A percentile compares a stretch with the other conserved stretches of the same genome.
These are phyloP conservation scores for Penicillium digitatum DNA, from an alignment of 2,329 filamentous ascomycete species.

Conservation along the genomic window DNA sequence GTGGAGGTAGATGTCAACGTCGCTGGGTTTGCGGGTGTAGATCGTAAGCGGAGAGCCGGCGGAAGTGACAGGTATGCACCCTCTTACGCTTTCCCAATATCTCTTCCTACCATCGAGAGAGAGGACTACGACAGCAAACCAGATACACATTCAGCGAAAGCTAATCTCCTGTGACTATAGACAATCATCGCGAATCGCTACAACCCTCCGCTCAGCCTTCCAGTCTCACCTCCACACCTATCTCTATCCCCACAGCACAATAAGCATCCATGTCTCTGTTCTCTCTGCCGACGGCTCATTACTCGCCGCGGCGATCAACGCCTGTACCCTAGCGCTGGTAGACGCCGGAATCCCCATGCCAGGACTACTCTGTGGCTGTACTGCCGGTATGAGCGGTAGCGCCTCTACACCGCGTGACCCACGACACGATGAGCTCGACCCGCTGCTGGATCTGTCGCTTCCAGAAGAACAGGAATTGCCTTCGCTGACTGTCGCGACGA, in stretches of 20 bases:
- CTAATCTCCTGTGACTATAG: conserved; percentile 43
- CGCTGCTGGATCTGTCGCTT: conserved; percentile 43
- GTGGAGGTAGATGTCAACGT: conserved; percentile 79
- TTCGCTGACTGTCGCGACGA: conserved; percentile 77
- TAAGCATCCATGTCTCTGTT: conserved; percentile 78
- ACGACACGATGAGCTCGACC: conserved; percentile 42
- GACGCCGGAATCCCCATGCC: conserved; percentile 95
- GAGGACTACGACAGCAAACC: neutral
- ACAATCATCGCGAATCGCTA: conserved; percentile 58
- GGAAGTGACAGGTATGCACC: conserved; percentile 68
- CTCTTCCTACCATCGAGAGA: neutral
- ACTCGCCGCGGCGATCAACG: conserved; percentile 85
- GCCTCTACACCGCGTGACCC: conserved; percentile 41
- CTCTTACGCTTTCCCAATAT: neutral
- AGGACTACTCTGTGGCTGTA: conserved; percentile 84
- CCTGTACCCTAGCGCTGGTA: conserved; percentile 82
- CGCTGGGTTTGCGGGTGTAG: conserved; percentile 82
- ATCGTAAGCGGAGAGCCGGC: conserved; percentile 67
- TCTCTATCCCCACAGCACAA: conserved; percentile 82
- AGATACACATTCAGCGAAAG: neutral
- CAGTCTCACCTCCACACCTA: conserved; percentile 75
- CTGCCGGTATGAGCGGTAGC: conserved; percentile 64
- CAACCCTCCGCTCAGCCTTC: conserved; percentile 74
- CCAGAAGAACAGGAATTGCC: conserved; percentile 69
- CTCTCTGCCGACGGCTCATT: conserved; percentile 86